Evolutionary conservation across 2,329 filamentous ascomycete species (phyloP), one percentile per base, ranked within the genome.

Genomic region (Penicillium fuscoglaucum): DNA sequence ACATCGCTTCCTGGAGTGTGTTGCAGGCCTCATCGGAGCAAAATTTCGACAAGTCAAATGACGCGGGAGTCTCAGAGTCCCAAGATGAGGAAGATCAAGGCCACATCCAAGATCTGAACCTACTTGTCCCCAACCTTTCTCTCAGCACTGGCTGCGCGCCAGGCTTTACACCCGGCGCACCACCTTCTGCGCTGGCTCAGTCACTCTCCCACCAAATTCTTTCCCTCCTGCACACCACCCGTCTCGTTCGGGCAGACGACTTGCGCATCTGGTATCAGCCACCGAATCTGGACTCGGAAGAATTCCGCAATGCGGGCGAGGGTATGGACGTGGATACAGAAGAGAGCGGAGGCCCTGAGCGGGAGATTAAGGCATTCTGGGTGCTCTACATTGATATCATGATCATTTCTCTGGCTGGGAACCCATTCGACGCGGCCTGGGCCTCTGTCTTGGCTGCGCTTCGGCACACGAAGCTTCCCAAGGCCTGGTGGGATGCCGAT

Each of bases 331-430:
- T 80, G 17, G 79, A 82, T 24, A 79, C 81, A 4, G 75, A 79
- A 55, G 70, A 76, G 26, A 66, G 67, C 40, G 64, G 68, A 6
- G 59, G 63, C 13, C 61, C 67, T 1, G 65, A 63, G 28, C 72
- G 73, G 8, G 82, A 86, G 61, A 76, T 93, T 12, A 93, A 90
- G 72, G 95, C 89, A 0, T 98, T 96, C 75, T 99, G 93, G 95
- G 88, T 90, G 10, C 85, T 99, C 21, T 97, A 96, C 75, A 90
- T 99, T 64, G 93, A 98, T 71, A 82, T 97, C n/a, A 84, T 97
- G 70, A 95, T 96, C 77, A 88, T 99, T 65, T 96, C 91, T 0
- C 86, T 96, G 50, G 93, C 96, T 63, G 93, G 93, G 6, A 96
- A 95, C 69, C 86, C 91, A 1, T 93, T 98, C 64, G 93, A 99